phyloP scores from a whole-genome alignment of 257 asterid species.

The Coffea eugenioides region DNA sequence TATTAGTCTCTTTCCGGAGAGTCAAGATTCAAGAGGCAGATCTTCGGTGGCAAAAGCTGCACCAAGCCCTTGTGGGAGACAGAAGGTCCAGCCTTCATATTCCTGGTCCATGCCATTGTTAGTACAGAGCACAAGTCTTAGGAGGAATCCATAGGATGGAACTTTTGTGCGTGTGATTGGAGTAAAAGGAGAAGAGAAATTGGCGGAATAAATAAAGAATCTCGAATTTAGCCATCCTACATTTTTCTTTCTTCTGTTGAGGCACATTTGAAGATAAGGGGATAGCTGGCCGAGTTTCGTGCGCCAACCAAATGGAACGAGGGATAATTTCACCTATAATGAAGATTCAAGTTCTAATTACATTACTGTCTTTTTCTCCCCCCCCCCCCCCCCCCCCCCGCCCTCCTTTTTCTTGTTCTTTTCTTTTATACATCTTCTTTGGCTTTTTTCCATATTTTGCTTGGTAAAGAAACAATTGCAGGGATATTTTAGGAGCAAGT shows the following conservation, averaged over 20 bases:
- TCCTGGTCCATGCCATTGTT: slow-evolving; percentile 25
- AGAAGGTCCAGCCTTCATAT: background rate
- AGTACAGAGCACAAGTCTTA: background rate
- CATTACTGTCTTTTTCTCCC: background rate
- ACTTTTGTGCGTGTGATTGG: background rate
- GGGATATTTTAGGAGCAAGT: background rate
- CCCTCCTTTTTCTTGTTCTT: background rate
- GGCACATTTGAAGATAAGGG: slow-evolving; percentile 14
- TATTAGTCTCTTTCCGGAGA: slow-evolving; percentile 1
- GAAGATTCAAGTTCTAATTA: background rate
- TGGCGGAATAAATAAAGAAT: background rate
- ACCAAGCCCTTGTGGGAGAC: slow-evolving; percentile 8
- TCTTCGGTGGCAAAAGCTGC: slow-evolving; percentile 17
- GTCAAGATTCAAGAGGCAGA: slow-evolving; percentile 13
- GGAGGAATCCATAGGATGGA: background rate
- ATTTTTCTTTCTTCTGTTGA: background rate
- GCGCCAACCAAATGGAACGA: slow-evolving; percentile 10
- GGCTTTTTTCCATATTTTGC: background rate
- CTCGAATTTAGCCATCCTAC: background rate
- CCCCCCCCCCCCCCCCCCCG: background rate
- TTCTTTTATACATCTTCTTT: too few species aligned
- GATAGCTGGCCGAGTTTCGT: slow-evolving; percentile 19
- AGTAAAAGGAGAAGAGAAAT: background rate
- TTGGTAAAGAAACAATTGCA: background rate
- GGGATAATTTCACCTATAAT: background rate